Evolutionary conservation across 176 grass and related monocot species (phyloP).

Genomic region (Musa troglodytarum): DNA sequence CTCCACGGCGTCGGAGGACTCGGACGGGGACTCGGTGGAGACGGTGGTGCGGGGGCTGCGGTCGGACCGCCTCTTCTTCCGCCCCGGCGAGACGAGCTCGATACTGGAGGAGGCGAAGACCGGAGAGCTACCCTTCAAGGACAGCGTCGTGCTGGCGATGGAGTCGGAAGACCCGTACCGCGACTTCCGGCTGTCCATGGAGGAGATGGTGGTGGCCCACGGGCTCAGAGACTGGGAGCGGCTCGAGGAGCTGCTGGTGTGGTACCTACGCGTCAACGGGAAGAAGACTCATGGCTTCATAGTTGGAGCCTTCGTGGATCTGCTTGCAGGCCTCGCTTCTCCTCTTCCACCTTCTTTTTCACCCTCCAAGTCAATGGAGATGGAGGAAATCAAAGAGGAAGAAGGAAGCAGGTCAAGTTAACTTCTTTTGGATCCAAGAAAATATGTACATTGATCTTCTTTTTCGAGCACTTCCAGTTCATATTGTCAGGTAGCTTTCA

Average conservation of each 20-base stretch:
- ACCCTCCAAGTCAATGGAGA: constrained; percentile 4
- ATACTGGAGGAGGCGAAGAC: constrained; percentile 34
- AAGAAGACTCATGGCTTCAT: constrained; percentile 78
- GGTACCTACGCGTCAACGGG: constrained; percentile 72
- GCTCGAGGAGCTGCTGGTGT: constrained; percentile 63
- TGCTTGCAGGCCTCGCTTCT: constrained; percentile 47
- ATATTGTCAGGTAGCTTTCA: too few species aligned
- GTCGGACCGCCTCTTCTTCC: constrained; percentile 50
- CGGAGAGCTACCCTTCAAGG: constrained; percentile 34
- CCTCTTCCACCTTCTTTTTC: neutral
- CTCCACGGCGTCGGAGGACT: constrained; percentile 10
- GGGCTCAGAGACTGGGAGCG: constrained; percentile 46
- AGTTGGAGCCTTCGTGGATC: constrained; percentile 74
- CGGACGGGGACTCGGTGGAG: constrained; percentile 27
- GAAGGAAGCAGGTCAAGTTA: constrained; percentile 17
- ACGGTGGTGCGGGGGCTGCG: constrained; percentile 24
- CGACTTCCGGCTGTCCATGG: constrained; percentile 84
- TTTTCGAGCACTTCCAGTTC: too few species aligned
- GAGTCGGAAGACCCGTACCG: constrained; percentile 68
- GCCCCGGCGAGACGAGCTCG: constrained; percentile 48
- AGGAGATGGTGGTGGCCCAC: constrained; percentile 81
- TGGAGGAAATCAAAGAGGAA: constrained; percentile 20
- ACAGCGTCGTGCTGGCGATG: constrained; percentile 82
- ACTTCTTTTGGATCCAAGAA: too few species aligned
- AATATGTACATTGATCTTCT: too few species aligned